Evolutionary conservation across 106 monocot genomes (phyloP), one percentile per base, ranked within the genome.

Genomic region (Dioscorea dumetorum): DNA sequence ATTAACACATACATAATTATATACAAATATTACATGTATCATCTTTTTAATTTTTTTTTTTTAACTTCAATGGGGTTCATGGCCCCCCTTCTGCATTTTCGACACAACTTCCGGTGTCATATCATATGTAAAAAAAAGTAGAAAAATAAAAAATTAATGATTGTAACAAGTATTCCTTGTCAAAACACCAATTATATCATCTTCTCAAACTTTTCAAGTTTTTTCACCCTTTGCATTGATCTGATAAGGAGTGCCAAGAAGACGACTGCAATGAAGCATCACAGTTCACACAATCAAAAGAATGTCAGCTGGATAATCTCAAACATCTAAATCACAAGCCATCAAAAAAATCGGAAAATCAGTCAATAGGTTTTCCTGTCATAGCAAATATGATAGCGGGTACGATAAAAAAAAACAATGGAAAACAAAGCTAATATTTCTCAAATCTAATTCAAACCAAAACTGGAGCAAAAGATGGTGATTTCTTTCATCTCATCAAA

Each of bases 171-270:
- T 51, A 19, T 54, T 18, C 54, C 19, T 16, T 19, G 19, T 54
- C 2, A 14, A 19, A 54, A 54, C 28, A 19, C 15, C 19, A 54
- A 67, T 82, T 62, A 89, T 9, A 94, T 74, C 93, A 86, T 94
- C 70, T 78, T 94, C 89, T 89, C 93, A 61, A 94, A 84, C 33
- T 91, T 85, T 50, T 91, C 91, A 16, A 94, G 83, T 48, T 75
- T 85, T 64, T 83, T 86, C 66, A 94, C 87, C 71, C 85, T 82
- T 62, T 70, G 79, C 81, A 94, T 87, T 50, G 90, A 94, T 79
- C 73, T 76, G 9, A 71, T 18, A 61, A 82, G 62, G 61, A 88
- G 50, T 51, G 76, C 62, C 65, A 85, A 70, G 77, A 94, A 83
- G 48, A 91, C 71, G 66, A 87, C 94, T 94, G 87, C 81, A 84